Conservation (phyloP, 768 basidiomycete genomes). For the Amanita polypyramis region DNA sequence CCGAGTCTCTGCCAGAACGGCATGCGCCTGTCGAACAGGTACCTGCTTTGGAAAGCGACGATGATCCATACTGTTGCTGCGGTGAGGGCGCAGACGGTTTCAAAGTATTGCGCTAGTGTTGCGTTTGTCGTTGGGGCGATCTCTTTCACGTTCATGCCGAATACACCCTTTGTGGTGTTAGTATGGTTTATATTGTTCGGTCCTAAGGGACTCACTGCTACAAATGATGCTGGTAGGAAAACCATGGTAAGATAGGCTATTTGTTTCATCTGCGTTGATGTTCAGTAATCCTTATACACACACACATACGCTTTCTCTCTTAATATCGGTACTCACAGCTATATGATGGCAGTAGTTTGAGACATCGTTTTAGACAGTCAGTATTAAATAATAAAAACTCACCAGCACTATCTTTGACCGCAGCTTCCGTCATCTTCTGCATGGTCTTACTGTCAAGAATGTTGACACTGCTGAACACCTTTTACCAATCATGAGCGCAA, state of each 20-base stretch:
- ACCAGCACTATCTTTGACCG: slow-evolving; percentile 24
- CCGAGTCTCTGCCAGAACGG: slow-evolving; percentile 21
- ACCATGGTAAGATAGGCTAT: slow-evolving; percentile 54
- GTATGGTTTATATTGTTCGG: neutral
- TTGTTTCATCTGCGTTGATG: slow-evolving; percentile 34
- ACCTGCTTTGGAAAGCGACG: slow-evolving; percentile 40
- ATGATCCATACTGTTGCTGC: slow-evolving; percentile 45
- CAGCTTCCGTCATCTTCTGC: slow-evolving; percentile 29
- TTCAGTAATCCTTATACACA: neutral
- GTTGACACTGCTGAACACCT: slow-evolving; percentile 39
- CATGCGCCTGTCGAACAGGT: slow-evolving; percentile 20
- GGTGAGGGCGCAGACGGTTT: slow-evolving; percentile 35
- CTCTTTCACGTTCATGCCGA: slow-evolving; percentile 49
- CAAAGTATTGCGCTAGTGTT: slow-evolving; percentile 32
- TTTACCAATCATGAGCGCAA: neutral
- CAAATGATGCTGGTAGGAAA: slow-evolving; percentile 48
- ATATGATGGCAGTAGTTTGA: neutral
- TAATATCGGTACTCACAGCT: slow-evolving; percentile 10
- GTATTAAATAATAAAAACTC: neutral
- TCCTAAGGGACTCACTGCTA: slow-evolving; percentile 25
- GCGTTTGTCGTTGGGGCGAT: slow-evolving; percentile 25
- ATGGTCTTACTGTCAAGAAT: slow-evolving; percentile 36
- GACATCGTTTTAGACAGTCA: neutral
- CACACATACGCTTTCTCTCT: no score
- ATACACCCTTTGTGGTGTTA: slow-evolving; percentile 29